phyloP scores from a whole-genome alignment of 441 rosid species.

The Gossypium davidsonii region DNA sequence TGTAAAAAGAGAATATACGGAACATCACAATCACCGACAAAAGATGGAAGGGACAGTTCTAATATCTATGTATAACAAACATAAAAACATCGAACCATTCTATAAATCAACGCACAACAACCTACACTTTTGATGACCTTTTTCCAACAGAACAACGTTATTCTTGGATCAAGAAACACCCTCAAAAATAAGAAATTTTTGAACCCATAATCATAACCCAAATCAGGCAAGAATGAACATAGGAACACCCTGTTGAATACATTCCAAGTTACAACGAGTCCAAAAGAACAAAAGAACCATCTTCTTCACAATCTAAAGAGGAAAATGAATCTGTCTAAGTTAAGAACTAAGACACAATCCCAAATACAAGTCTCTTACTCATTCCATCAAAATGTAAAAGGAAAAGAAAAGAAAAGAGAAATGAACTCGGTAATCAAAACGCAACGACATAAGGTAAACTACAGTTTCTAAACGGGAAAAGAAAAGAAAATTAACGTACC shows the following conservation, averaged over 20 bases:
- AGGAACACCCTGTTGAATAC: background rate
- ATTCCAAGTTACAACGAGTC: background rate
- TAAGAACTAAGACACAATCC: background rate
- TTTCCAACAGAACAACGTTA: background rate
- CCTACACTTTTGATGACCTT: background rate
- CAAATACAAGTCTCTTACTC: background rate
- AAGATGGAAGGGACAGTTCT: background rate
- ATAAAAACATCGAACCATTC: background rate
- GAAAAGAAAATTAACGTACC: background rate
- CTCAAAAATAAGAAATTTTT: background rate
- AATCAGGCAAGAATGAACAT: background rate
- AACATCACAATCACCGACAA: background rate
- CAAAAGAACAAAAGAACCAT: background rate
- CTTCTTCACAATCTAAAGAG: background rate
- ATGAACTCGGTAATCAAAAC: background rate
- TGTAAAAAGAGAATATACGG: background rate
- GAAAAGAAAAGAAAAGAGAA: background rate
- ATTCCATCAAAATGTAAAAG: background rate
- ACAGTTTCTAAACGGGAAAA: background rate
- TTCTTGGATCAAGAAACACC: background rate
- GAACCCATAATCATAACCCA: background rate
- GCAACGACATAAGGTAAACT: background rate
- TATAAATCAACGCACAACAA: background rate
- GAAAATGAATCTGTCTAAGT: conserved; percentile 8
- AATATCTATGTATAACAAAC: background rate